Base-by-base conservation (phyloP, 257 asterid species). In the Linderniella brevidens region DNA sequence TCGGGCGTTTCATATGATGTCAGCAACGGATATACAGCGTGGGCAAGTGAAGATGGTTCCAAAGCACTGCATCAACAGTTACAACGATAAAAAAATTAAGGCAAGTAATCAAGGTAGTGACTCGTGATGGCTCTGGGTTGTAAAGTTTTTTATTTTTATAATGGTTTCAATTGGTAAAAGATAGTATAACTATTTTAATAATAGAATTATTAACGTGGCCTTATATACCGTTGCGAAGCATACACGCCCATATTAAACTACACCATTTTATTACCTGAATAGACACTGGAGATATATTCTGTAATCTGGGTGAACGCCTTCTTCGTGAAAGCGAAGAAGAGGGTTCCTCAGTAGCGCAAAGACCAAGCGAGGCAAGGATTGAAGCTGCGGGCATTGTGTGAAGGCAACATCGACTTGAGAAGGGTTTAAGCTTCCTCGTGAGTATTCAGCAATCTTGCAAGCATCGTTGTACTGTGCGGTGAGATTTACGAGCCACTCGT, bases 271-370 rank as follows among this genome's bases (percentile, higher is more conserved):
- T 42, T 83, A 88, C 97, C 97, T 83, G 94, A 81, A 90, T 38
- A 90, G 78, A 67, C 96, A 90, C 68, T 90, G 98, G 54, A 90
- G 87, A 68, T 80, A 90, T 64, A 90, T 84, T 37, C 98, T 79
- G 65, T 78, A 75, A 61, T 90, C 98, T 0, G 98, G 98, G 76
- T 90, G 98, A 66, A 90, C 94, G 56, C 98, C 98, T 77, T 90
- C 98, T 69, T 90, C 98, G 38, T 90, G 98, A 55, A 90, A 76
- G 57, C 96, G 93, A 64, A 90, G 96, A 57, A 90, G 92, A 73
- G 94, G 92, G 70, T 73, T 84, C 41, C 96, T 64, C 61, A 90
- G 62, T 76, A 90, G 73, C 65, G 98, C 93, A 69, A 90, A 90
- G 44, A 90, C 82, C 57, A 90, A 64, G 64, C 98, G 94, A 46